Evolutionary conservation across 805 yeast genomes (phyloP).

Genomic region (Saturnispora gosingensis): DNA sequence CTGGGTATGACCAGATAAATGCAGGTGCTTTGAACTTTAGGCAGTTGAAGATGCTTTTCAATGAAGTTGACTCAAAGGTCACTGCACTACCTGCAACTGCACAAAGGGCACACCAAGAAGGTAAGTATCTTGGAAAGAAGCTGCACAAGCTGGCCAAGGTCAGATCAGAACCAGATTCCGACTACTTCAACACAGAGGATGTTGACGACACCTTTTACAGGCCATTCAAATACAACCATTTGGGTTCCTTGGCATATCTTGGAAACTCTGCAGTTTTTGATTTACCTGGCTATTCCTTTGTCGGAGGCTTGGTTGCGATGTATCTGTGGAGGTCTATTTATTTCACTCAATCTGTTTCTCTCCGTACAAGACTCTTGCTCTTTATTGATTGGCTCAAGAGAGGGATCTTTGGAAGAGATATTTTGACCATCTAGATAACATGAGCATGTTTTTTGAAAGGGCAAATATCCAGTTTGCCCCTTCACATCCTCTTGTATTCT

Average conservation of each 20-base stretch:
- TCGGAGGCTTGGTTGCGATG: conserved; percentile 78
- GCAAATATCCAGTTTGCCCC: not conserved
- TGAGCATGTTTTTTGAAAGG: not conserved
- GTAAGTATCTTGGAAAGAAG: conserved; percentile 64
- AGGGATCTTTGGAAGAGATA: conserved; percentile 81
- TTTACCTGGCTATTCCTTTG: conserved; percentile 66
- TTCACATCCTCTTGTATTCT: not conserved
- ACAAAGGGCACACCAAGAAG: conserved; percentile 94
- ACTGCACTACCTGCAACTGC: conserved; percentile 91
- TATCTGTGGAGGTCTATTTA: conserved; percentile 93
- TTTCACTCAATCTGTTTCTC: conserved; percentile 81
- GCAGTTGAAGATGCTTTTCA: conserved; percentile 41
- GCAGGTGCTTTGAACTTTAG: conserved; percentile 44
- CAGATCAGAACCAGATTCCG: conserved; percentile 39
- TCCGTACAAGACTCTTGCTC: conserved; percentile 79
- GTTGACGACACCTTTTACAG: conserved; percentile 33
- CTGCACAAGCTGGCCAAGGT: conserved; percentile 55
- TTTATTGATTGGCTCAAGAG: conserved; percentile 85
- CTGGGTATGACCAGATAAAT: conserved; percentile 39
- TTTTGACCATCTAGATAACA: conserved; percentile 6
- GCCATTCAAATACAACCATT: conserved; percentile 73
- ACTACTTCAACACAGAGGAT: conserved; percentile 32
- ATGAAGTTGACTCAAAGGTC: conserved; percentile 55
- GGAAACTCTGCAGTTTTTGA: conserved; percentile 97
- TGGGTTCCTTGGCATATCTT: conserved; percentile 89